Conservation (phyloP, 164 flowering plant species). For the Platanus orientalis region DNA sequence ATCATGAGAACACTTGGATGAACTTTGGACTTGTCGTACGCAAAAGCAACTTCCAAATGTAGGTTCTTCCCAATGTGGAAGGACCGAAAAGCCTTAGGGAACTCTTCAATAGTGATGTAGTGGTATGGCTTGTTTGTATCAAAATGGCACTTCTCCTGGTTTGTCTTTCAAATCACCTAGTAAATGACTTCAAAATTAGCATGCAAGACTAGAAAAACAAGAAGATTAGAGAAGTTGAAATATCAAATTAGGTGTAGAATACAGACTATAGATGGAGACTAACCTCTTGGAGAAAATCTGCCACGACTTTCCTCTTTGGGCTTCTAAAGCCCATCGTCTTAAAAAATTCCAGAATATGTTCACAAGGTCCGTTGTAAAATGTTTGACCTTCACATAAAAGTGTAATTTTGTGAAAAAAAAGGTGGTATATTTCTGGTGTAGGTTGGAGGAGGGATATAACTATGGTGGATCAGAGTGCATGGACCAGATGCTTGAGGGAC, state of each 20-base stretch:
- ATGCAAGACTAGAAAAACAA: not conserved
- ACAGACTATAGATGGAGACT: not conserved
- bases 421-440: conserved; percentile 30
- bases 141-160: conserved; percentile 45
- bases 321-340: conserved; percentile 35
- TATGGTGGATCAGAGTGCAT: too few species aligned
- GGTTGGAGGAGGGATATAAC: too few species aligned
- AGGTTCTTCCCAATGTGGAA: conserved; percentile 34
- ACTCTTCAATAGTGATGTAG: conserved; percentile 27
- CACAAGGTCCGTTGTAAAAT: conserved; percentile 39
- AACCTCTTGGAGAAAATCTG: conserved; percentile 50
- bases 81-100: conserved; percentile 29
- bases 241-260: too few species aligned
- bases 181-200: not conserved
- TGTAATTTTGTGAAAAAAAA: conserved; percentile 33
- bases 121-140: conserved; percentile 23
- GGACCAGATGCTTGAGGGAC: too few species aligned
- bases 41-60: conserved; percentile 13
- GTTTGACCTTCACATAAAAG: conserved; percentile 35
- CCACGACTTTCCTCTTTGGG: conserved; percentile 38
- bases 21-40: conserved; percentile 25
- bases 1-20: conserved; percentile 46
- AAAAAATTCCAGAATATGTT: conserved; percentile 33
- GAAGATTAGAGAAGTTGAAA: not conserved
- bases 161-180: conserved; percentile 42